These are phyloP conservation scores for Sanghuangporus sanghuang DNA, from an alignment of 1,284 basidiomycete genomes.

Conservation along the genomic window DNA sequence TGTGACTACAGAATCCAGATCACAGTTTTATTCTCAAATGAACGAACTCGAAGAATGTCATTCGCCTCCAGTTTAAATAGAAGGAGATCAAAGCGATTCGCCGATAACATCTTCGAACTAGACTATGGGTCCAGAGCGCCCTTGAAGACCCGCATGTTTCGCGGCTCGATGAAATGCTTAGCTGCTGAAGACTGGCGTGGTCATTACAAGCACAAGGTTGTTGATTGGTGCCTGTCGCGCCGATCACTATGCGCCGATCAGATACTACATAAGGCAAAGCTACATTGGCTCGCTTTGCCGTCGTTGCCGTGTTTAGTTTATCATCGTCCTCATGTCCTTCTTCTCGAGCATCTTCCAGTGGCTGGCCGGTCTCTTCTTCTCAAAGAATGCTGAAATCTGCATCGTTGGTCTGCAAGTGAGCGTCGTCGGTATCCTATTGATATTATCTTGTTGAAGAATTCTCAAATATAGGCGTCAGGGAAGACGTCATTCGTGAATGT, in stretches of 20 bases:
- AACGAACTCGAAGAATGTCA: too few relatives aligned
- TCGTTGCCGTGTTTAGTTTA: neutral
- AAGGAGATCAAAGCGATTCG: too few relatives aligned
- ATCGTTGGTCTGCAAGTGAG: constrained; percentile 87
- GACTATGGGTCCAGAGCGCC: too few relatives aligned
- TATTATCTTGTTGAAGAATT: constrained; percentile 17
- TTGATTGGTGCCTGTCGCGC: neutral
- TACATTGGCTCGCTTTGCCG: neutral
- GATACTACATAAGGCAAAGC: neutral
- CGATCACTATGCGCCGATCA: neutral
- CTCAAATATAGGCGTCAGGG: constrained; percentile 68
- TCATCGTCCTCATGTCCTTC: constrained; percentile 32
- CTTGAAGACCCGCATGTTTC: too few relatives aligned
- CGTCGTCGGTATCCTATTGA: neutral
- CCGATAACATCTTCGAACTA: too few relatives aligned
- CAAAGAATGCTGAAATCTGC: constrained; percentile 88
- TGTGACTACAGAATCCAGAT: too few relatives aligned
- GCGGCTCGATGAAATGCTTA: too few relatives aligned
- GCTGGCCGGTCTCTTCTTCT: constrained; percentile 76
- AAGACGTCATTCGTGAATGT: constrained; percentile 95
- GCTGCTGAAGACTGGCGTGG: too few relatives aligned
- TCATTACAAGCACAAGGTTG: too few relatives aligned
- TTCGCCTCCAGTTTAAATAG: too few relatives aligned
- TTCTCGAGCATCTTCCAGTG: constrained; percentile 66
- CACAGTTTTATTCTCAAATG: too few relatives aligned